Conservation (phyloP, 192 early-diverging fungal species). For the Rhizoclosmatium globosum region DNA sequence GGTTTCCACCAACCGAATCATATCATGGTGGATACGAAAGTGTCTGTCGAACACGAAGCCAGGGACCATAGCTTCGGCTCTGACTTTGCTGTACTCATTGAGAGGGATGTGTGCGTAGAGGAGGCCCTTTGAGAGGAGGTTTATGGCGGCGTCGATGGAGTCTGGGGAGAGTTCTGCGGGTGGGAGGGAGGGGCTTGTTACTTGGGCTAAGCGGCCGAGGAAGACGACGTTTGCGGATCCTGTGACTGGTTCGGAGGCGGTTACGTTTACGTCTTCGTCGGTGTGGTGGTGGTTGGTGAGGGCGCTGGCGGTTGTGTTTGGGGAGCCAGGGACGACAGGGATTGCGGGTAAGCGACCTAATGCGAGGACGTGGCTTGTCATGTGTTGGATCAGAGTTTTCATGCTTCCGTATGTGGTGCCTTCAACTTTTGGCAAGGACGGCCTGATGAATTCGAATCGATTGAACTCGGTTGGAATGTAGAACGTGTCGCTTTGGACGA, state of each 20-base stretch:
- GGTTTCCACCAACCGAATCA: constrained; percentile 33
- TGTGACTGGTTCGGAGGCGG: background rate
- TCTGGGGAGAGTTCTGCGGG: background rate
- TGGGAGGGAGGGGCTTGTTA: constrained; percentile 2
- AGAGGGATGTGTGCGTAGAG: constrained; percentile 39
- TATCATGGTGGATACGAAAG: constrained; percentile 35
- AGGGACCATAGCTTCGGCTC: constrained; percentile 17
- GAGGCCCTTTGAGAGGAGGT: constrained; percentile 36
- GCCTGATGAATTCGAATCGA: constrained; percentile 45
- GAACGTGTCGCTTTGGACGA: constrained; percentile 52
- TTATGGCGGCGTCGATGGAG: constrained; percentile 17
- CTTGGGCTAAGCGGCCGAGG: background rate
- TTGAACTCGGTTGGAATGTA: constrained; percentile 42
- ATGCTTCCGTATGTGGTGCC: background rate
- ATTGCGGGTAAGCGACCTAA: constrained; percentile 8
- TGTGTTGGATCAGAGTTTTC: constrained; percentile 14
- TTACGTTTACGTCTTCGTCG: background rate
- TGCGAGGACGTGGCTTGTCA: constrained; percentile 31
- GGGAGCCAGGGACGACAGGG: background rate
- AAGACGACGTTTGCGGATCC: constrained; percentile 15
- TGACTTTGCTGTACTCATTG: constrained; percentile 22
- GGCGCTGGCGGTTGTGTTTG: background rate
- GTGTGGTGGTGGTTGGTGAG: background rate
- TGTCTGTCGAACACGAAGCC: constrained; percentile 35
- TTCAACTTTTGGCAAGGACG: constrained; percentile 30